These are phyloP conservation scores for Epichloe glyceriae DNA, from an alignment of 2,329 filamentous ascomycete genomes.

Conservation along the genomic window DNA sequence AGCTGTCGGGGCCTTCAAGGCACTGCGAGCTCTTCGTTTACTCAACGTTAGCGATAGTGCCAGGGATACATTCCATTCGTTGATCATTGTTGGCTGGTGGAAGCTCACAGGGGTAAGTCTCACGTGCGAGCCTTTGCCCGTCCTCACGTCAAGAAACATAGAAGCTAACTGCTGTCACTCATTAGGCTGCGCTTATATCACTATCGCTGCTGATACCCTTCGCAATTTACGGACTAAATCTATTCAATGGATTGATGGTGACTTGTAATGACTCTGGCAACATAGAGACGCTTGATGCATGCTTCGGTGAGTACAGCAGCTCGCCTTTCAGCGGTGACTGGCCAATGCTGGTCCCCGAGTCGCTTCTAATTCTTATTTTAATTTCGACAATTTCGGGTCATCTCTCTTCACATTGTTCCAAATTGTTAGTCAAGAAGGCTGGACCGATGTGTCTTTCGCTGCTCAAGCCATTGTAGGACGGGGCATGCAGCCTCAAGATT, in stretches of 20 bases:
- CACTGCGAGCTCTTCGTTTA: conserved; percentile 75
- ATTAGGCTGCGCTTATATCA: conserved; percentile 73
- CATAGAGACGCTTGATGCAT: conserved; percentile 53
- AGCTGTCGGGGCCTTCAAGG: conserved; percentile 93
- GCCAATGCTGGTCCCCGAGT: conserved; percentile 69
- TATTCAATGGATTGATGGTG: conserved; percentile 75
- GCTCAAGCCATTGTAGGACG: conserved; percentile 70
- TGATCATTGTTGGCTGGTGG: conserved; percentile 88
- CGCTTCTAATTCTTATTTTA: conserved; percentile 70
- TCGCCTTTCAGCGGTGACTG: conserved; percentile 62
- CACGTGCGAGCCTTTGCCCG: neutral
- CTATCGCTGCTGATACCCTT: conserved; percentile 91
- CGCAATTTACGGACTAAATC: conserved; percentile 85
- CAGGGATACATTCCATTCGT: conserved; percentile 88
- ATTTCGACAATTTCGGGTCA: conserved; percentile 90
- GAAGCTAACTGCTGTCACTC: conserved; percentile 7
- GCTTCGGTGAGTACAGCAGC: conserved; percentile 70
- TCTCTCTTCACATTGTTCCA: conserved; percentile 95
- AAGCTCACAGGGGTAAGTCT: conserved; percentile 69
- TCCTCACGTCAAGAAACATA: neutral
- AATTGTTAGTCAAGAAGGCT: conserved; percentile 97
- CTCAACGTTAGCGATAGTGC: conserved; percentile 95
- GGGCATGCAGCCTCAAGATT: conserved; percentile 58
- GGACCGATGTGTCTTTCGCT: conserved; percentile 83
- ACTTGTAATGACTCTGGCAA: conserved; percentile 56